Base-by-base conservation (phyloP, 2,329 filamentous ascomycete species). In the Dactylonectria macrodidyma region DNA sequence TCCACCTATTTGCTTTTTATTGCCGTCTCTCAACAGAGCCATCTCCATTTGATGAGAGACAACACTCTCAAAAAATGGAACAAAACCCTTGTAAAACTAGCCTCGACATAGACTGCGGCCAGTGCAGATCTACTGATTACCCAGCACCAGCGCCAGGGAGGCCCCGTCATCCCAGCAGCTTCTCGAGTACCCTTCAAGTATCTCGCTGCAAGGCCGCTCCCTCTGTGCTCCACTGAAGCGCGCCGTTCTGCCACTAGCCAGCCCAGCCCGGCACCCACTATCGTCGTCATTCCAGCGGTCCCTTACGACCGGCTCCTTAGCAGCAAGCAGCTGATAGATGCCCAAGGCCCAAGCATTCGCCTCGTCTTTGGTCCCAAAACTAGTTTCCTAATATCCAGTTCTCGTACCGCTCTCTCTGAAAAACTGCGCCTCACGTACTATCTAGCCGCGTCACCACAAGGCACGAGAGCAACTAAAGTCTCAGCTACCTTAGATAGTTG, bases 401-500 rank as follows among this genome's bases (percentile, higher is more conserved):
- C 22, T 36, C 33, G 10, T 54, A 34, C n/a, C 16, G 5, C 6
- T 19, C 5, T n/a, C 34, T 46, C 26, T 51, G 10, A 36, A 22
- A 33, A 19, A 59, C 19, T 66, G 59, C 65, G 48, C 54, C 61
- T 62, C 26, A 19, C 26, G 26, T 73, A 66, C 64, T 68, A 54
- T 61, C 72, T 57, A 73, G 73, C 73, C 72, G 73, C 69, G 67
- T 67, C 72, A 71, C 62, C 66, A 26, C 63, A 62, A 36, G 33
- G 30, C 24, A 33, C 16, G 22, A 36, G 19, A 52, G 34, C 30
- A 54, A 33, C 5, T 30, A 30, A 58, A 48, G 58, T 66, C 44
- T 58, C 66, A 69, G 48, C 65, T 63, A 65, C 62, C 19, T 19
- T 19, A 19, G 19, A 19, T 19, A 19, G 19, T 19, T 19, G 19